These are phyloP conservation scores for Nematocida ironsii DNA, from an alignment of 371 early-diverging fungal genomes.

Conservation along the genomic window DNA sequence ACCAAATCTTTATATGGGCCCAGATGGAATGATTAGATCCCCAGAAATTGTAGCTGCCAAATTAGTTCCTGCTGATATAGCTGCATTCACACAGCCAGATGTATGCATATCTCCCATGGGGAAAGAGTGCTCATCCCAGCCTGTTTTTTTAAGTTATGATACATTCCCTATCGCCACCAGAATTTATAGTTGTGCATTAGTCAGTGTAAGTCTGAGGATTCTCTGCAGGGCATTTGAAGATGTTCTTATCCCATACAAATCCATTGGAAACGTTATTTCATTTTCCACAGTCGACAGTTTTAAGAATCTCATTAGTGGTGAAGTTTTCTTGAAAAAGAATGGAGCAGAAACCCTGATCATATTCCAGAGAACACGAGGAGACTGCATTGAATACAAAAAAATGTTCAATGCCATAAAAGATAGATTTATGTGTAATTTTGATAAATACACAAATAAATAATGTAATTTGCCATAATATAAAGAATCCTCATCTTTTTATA, in stretches of 20 bases:
- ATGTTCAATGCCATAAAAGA: constrained; percentile 60
- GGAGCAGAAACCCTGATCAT: constrained; percentile 50
- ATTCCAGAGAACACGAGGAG: constrained; percentile 63
- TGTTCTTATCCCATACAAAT: constrained; percentile 51
- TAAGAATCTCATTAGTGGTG: constrained; percentile 64
- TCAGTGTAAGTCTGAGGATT: constrained; percentile 3
- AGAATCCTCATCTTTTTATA: neutral
- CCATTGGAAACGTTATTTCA: constrained; percentile 17
- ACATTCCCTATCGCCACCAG: constrained; percentile 45
- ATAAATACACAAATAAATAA: neutral
- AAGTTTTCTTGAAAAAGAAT: constrained; percentile 52
- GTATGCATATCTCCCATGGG: constrained; percentile 38
- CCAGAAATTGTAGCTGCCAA: constrained; percentile 29
- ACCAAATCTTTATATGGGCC: constrained; percentile 38
- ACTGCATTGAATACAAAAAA: constrained; percentile 68
- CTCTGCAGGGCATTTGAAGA: constrained; percentile 43
- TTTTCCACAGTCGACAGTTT: constrained; percentile 67
- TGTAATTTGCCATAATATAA: neutral
- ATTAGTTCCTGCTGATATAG: constrained; percentile 16
- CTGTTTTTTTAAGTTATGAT: constrained; percentile 45
- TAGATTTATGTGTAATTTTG: constrained; percentile 16
- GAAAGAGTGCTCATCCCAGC: constrained; percentile 58
- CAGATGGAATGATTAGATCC: constrained; percentile 46
- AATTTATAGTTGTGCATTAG: constrained; percentile 49
- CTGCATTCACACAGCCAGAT: constrained; percentile 61